Conservation (phyloP, 257 asterid species). For the Coffea canephora region DNA sequence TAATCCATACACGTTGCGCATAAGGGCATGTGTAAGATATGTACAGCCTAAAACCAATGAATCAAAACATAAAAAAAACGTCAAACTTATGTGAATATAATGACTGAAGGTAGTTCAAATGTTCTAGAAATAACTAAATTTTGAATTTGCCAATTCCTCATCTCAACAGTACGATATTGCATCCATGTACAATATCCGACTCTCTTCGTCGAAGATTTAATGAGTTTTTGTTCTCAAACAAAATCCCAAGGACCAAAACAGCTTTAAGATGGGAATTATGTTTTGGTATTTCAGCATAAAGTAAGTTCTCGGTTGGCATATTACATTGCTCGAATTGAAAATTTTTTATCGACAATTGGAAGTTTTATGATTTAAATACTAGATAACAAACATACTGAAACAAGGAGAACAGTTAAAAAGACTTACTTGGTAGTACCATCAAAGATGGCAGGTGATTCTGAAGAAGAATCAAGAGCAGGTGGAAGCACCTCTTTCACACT, state of each 20-base stretch:
- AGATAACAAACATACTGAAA: too few species aligned
- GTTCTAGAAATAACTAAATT: not conserved
- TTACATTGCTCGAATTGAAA: not conserved
- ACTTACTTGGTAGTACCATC: conserved; percentile 82
- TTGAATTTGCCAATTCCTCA: not conserved
- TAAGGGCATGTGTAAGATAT: conserved; percentile 76
- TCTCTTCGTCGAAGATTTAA: not conserved
- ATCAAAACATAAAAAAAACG: conserved; percentile 9
- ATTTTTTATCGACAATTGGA: not conserved
- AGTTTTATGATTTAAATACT: too few species aligned
- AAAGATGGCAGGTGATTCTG: conserved; percentile 71
- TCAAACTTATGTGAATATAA: not conserved
- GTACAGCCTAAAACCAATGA: conserved; percentile 62
- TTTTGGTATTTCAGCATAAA: not conserved
- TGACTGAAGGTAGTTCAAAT: not conserved
- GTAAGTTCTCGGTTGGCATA: not conserved
- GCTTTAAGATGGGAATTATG: not conserved
- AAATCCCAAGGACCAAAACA: not conserved
- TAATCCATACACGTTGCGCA: conserved; percentile 87
- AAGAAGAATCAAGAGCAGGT: conserved; percentile 75
- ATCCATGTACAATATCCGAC: not conserved
- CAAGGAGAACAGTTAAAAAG: not conserved
- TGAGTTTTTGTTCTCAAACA: not conserved
- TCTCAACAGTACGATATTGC: not conserved
- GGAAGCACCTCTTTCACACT: conserved; percentile 58